Evolutionary conservation across 148 eudicot species (phyloP), one percentile per base, ranked within the genome.

Genomic region (Rheum nobile): DNA sequence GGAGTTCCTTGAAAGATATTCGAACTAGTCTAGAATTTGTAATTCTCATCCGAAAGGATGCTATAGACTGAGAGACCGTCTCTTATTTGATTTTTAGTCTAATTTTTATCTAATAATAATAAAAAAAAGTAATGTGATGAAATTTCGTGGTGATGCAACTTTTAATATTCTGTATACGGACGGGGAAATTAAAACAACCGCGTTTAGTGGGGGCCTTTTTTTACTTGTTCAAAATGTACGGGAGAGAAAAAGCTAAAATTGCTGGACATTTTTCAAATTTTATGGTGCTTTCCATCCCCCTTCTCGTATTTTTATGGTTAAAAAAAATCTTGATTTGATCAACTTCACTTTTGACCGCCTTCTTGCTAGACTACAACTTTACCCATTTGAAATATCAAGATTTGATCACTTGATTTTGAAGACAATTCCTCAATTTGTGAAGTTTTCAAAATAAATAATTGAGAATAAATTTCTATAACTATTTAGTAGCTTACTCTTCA

Each of bases 201-300:
- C 22, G 41, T 65, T 34, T 17, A 65, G 32, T 63, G 69, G 69
- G 69, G 70, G 70, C 39, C 70, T 41, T 19, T 65, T 65, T 65
- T 26, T 0, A 32, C 41, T 16, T 14, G 22, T 65, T 65, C 70
- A 65, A 65, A 31, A 32, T 65, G 70, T 31, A 65, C 39, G 69
- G 69, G 69, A 31, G 8, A 65, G 39, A 32, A 65, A 65, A 14
- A 16, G 69, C 37, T 65, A 31, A 32, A 65, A 65, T 4, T 32
- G 32, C 16, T 31, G 70, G 3, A 34, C 21, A 65, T 31, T 65
- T 65, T 65, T 65, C 41, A 65, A 65, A 65, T 65, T 65, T 31
- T 34, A 31, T 65, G 16, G 16, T 65, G 22, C 70, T 65, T 65
- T 65, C n/a, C 41, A 31, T 31, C 38, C 4, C 41, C 70, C 70